Evolutionary conservation across 1,284 basidiomycete genomes (phyloP).

Genomic region (Ustilago loliicola): DNA sequence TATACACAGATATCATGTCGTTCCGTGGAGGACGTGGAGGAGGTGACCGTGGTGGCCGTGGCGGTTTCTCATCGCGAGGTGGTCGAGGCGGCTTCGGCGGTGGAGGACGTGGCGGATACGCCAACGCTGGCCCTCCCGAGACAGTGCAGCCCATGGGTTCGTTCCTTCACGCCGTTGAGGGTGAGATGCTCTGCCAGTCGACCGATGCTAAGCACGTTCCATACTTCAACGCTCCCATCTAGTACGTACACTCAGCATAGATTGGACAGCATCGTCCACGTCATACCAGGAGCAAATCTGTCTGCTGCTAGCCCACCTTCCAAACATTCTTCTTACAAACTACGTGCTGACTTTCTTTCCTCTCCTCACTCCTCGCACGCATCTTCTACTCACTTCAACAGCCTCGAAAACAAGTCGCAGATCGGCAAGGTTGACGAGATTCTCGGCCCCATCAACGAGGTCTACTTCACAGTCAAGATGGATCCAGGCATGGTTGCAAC

Average conservation of each 20-base stretch:
- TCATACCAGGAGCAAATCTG: neutral
- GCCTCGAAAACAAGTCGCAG: conserved; percentile 92
- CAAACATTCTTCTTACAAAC: neutral
- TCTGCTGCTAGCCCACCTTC: neutral
- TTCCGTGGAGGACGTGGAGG: conserved; percentile 62
- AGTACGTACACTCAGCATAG: conserved; percentile 71
- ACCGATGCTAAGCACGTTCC: conserved; percentile 79
- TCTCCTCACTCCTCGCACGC: neutral
- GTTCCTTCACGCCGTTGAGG: conserved; percentile 84
- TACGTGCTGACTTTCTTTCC: neutral
- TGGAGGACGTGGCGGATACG: conserved; percentile 60
- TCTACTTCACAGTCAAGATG: conserved; percentile 99
- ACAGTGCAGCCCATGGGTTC: conserved; percentile 68
- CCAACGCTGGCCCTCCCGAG: conserved; percentile 66
- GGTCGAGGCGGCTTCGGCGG: conserved; percentile 61
- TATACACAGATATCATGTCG: conserved; percentile 49
- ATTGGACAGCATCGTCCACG: neutral
- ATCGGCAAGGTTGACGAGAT: conserved; percentile 98
- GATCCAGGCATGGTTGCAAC: conserved; percentile 93
- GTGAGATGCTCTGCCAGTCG: conserved; percentile 96
- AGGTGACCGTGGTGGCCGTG: conserved; percentile 57
- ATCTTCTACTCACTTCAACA: conserved; percentile 4
- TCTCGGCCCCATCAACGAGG: conserved; percentile 96
- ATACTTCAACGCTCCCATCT: conserved; percentile 99
- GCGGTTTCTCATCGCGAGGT: conserved; percentile 59